Conservation (phyloP, 441 rosid genomes). For the Erysimum pusillum region DNA sequence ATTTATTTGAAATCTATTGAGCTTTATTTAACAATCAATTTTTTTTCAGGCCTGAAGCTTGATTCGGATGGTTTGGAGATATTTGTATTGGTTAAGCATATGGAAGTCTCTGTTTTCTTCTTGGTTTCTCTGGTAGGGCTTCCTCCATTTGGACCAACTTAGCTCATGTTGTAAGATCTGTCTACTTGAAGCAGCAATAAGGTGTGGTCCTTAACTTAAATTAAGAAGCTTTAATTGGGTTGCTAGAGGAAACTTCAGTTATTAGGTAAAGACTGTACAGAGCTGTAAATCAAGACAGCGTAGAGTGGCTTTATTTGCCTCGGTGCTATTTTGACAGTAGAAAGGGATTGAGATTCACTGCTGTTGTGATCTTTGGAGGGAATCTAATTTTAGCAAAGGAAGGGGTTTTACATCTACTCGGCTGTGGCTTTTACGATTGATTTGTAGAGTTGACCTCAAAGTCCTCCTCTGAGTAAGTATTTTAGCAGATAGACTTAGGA, state of each 20-base stretch:
- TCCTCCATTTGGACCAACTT: slow-evolving; percentile 48
- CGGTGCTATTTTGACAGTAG: slow-evolving; percentile 17
- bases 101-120: slow-evolving; percentile 40
- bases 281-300: slow-evolving; percentile 31
- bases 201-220: slow-evolving; percentile 25
- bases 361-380: slow-evolving; percentile 37
- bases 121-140: slow-evolving; percentile 43
- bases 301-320: slow-evolving; percentile 33
- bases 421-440: slow-evolving; percentile 38
- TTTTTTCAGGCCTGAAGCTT: slow-evolving; percentile 37
- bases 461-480: slow-evolving; percentile 29
- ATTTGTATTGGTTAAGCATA: slow-evolving; percentile 30
- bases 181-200: slow-evolving; percentile 16
- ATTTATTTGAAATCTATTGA: background rate
- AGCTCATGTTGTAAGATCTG: slow-evolving; percentile 23
- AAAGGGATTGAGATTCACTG: slow-evolving; percentile 32
- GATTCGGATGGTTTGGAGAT: slow-evolving; percentile 30
- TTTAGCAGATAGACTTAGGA: slow-evolving; percentile 49
- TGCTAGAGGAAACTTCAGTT: slow-evolving; percentile 34
- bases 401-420: slow-evolving; percentile 38
- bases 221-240: slow-evolving; percentile 28
- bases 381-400: slow-evolving; percentile 25
- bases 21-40: background rate
- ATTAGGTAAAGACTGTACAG: slow-evolving; percentile 35
- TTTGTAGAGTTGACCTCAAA: slow-evolving; percentile 39